Conservation (phyloP, 2,329 filamentous ascomycete genomes). For the Colletotrichum liriopes region DNA sequence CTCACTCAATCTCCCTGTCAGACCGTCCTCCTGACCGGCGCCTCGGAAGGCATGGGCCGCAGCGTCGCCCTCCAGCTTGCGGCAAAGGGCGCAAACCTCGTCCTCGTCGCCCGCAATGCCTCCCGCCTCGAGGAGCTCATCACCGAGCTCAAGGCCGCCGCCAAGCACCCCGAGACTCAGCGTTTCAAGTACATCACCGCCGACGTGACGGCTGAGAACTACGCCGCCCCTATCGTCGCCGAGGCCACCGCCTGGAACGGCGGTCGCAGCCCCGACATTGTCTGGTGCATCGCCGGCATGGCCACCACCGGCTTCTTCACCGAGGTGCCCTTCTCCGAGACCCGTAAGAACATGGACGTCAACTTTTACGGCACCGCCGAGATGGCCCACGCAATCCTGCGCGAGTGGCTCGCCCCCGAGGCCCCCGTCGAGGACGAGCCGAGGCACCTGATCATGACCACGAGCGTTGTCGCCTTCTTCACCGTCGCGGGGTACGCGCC, state of each 20-base stretch:
- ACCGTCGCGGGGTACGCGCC: constrained; percentile 86
- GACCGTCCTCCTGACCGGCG: constrained; percentile 92
- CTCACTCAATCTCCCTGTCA: constrained; percentile 53
- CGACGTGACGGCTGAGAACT: constrained; percentile 81
- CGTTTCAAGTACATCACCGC: constrained; percentile 88
- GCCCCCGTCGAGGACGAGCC: constrained; percentile 64
- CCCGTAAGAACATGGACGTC: constrained; percentile 88
- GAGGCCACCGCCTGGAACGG: constrained; percentile 87
- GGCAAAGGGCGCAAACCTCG: constrained; percentile 86
- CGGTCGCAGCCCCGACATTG: constrained; percentile 81
- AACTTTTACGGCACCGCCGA: constrained; percentile 93
- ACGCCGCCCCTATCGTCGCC: constrained; percentile 78
- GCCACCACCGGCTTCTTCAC: constrained; percentile 83
- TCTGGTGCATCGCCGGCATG: constrained; percentile 91
- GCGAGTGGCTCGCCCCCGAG: constrained; percentile 77
- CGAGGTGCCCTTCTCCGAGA: constrained; percentile 77
- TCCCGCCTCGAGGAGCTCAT: constrained; percentile 79
- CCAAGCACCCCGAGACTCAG: constrained; percentile 77
- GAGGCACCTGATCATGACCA: constrained; percentile 90
- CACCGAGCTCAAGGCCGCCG: constrained; percentile 74
- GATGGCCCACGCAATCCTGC: constrained; percentile 85
- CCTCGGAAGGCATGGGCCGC: constrained; percentile 92
- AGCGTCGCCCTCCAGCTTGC: constrained; percentile 82
- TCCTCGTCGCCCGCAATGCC: constrained; percentile 86
- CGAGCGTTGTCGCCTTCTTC: constrained; percentile 82